Evolutionary conservation across 2,329 filamentous ascomycete genomes (phyloP), one percentile per base, ranked within the genome.

Genomic region (Coleophoma eucalyptorum): DNA sequence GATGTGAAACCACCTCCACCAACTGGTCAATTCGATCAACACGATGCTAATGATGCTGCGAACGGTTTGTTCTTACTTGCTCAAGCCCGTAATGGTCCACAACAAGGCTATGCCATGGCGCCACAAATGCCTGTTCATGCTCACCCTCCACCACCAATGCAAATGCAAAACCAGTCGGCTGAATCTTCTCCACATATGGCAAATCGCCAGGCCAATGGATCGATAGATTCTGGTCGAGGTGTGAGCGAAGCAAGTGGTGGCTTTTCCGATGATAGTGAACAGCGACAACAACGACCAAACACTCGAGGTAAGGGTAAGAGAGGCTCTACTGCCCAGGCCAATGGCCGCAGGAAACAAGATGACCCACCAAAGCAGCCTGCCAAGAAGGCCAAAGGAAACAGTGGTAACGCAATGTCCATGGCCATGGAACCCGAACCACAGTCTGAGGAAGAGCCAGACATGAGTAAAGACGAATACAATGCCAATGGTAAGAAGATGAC

Each of bases 31-130:
- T 95, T 91, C 64, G 87, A 92, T 52, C 89, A 91, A 40, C 90
- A 96, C 69, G 93, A 96, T 64, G 84, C 84, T 48, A 96, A 93
- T 62, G 93, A 96, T 72, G 94, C 93, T 41, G 94, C 93, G 47
- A 97, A 97, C 66, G 92, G 94, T 31, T 77, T 99, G 1, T 95
- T 90, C 62, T 87, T 97, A 80, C 78, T 99, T 52, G 92, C 94
- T 1, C 78, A 86, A 56, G 71, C 76, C 34, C 78, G 76, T 66
- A 70, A 84, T 73, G 76, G 81, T 72, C 72, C 78, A 67, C 55
- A 26, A 68, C 72, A 50, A 20, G 47, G 60, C 33, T 63, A 65
- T 50, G 42, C 58, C 15, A 56, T 61, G 50, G 61, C 62, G 19
- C 57, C 57, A 13, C 59, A 61, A 38, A 55, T 62, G 69, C 52